Evolutionary conservation across 2,329 filamentous ascomycete species (phyloP).

Genomic region (Lecanicillium sp.): DNA sequence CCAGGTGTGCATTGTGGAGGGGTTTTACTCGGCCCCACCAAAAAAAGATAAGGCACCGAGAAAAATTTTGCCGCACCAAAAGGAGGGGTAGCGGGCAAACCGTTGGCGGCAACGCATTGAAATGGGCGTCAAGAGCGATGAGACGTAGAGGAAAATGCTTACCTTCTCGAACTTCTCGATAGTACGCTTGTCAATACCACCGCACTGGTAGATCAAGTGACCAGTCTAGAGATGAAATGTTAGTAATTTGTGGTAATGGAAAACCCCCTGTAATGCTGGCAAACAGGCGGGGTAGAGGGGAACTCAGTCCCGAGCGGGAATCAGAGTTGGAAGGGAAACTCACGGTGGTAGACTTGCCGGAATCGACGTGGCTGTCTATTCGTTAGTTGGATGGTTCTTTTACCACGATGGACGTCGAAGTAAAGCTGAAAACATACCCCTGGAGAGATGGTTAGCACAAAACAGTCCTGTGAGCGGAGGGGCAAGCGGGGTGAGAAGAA

Average conservation of each 20-base stretch:
- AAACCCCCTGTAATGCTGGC: conserved; percentile 3
- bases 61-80: conserved; percentile 13
- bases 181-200: conserved; percentile 99
- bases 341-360: conserved; percentile 97
- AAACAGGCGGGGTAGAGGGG: too few relatives aligned
- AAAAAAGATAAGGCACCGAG: conserved; percentile 17
- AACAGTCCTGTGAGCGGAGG: background rate
- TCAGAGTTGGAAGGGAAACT: conserved; percentile 32
- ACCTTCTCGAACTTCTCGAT: conserved; percentile 99
- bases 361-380: conserved; percentile 77
- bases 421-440: conserved; percentile 21
- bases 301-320: too few relatives aligned
- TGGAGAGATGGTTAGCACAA: conserved; percentile 14
- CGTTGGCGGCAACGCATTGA: too few relatives aligned
- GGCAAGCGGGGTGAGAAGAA: conserved; percentile 11
- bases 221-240: conserved; percentile 45
- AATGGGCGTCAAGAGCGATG: too few relatives aligned
- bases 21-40: conserved; percentile 12
- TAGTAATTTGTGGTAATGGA: conserved; percentile 9
- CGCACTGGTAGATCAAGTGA: conserved; percentile 99
- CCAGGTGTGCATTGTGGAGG: conserved; percentile 6
- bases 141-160: conserved; percentile 26
- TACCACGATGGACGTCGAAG: conserved; percentile 21
- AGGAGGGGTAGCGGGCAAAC: conserved; percentile 13
- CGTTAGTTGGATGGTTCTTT: conserved; percentile 14